Evolutionary conservation across 345 rosid genomes (phyloP), one percentile per base, ranked within the genome.

Genomic region (Corchorus capsularis): DNA sequence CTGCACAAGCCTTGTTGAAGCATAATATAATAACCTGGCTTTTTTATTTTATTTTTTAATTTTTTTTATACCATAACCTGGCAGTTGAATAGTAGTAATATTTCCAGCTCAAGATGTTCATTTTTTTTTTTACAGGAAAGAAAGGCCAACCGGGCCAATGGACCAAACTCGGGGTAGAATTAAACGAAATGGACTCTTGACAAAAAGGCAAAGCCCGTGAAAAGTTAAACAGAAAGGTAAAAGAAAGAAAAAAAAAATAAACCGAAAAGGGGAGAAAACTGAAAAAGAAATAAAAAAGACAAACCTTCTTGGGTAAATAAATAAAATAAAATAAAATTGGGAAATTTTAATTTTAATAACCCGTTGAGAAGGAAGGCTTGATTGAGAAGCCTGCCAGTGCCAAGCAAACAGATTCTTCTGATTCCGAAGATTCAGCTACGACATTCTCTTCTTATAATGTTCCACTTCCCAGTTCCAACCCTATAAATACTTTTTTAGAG

Each of bases 351-450:
- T 9, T 10, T 69, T 69, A 32, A 11, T 69, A 32, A 11, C 14
- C 39, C 1, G 15, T 35, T 70, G 62, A 53, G 35, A 70, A 70
- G 49, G 32, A 37, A 70, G 1, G 74, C 74, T 1, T 70, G 6
- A 2, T n/a, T 11, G 74, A 5, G 49, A 70, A 70, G 73, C 60
- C 27, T 27, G 27, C 27, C 27, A 27, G 27, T 27, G 27, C 27
- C 59, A 37, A 53, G 62, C 47, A 35, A 54, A 54, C 17, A 52
- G 73, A 53, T 17, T 70, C 73, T 70, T 16, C 53, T 27, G 60
- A 16, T 69, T 34, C 32, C 17, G 16, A 53, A 53, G 47, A 17
- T 53, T 70, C 62, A 35, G 47, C n/a, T 54, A 8, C 46, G 11
- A 10, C 37, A 39, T 69, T 50, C 27, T 69, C 27, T 8, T 50